phyloP scores from a whole-genome alignment of 1,139 yeast genomes.

The Entelexis paramagnoliae region DNA sequence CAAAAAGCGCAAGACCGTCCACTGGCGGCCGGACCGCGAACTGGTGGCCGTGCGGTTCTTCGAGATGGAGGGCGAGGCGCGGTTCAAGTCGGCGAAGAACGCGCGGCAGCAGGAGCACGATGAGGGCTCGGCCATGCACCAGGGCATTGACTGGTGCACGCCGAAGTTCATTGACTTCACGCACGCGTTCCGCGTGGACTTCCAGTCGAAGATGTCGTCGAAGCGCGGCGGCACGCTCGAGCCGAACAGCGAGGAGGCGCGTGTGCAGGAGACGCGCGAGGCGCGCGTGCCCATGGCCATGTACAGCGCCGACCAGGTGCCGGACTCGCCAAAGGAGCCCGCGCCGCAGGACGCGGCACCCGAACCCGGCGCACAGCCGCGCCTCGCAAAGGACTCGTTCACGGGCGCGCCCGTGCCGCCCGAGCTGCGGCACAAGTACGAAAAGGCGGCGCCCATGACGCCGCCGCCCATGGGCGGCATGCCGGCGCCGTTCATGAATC shows the following conservation, averaged over 20 bases:
- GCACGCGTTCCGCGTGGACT: constrained; percentile 1
- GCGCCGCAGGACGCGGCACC: constrained; percentile 5
- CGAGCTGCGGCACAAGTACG: constrained; percentile 14
- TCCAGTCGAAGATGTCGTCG: constrained; percentile 19
- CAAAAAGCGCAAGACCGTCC: constrained; percentile 30
- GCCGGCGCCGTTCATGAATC: constrained; percentile 5
- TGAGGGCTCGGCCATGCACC: constrained; percentile 27
- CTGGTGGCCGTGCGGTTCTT: constrained; percentile 37
- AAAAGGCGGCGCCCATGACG: not conserved
- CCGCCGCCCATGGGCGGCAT: not conserved
- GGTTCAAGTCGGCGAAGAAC: constrained; percentile 16
- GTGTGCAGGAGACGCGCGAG: constrained; percentile 26
- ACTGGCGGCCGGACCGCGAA: constrained; percentile 31
- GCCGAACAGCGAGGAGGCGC: constrained; percentile 24
- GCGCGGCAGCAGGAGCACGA: constrained; percentile 27
- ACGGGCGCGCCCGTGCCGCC: constrained; percentile 14
- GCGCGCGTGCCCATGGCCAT: constrained; percentile 16
- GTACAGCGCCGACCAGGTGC: not conserved
- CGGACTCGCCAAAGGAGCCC: constrained; percentile 13
- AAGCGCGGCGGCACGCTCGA: constrained; percentile 26
- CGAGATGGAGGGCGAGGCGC: constrained; percentile 31
- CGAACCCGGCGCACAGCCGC: constrained; percentile 1
- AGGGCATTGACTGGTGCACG: constrained; percentile 28
- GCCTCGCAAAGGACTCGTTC: constrained; percentile 9
- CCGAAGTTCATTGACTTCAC: constrained; percentile 28